Percentiles rank a stretch among this genome's conserved stretches.
phyloP scores from a whole-genome alignment of 352 stramenopile genomes.

The Albugo candida region DNA sequence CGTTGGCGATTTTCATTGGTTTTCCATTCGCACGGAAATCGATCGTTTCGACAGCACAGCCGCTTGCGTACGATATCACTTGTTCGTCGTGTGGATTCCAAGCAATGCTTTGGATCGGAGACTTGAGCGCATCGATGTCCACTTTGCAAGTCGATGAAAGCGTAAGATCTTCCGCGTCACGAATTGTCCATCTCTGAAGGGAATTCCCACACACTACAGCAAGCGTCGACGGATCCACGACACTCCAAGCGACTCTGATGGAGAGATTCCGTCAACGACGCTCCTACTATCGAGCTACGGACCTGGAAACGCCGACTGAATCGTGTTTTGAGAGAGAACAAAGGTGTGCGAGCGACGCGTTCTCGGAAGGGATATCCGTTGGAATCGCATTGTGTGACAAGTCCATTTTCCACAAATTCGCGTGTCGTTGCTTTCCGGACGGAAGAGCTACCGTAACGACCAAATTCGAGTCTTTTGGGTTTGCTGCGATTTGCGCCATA shows the following conservation, averaged over 20 bases:
- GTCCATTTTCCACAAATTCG: slow-evolving; percentile 33
- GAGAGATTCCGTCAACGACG: too few species aligned
- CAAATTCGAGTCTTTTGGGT: slow-evolving; percentile 23
- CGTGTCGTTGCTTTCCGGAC: slow-evolving; percentile 13
- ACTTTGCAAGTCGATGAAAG: slow-evolving; percentile 24
- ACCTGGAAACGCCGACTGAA: neutral
- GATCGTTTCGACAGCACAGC: slow-evolving; percentile 45
- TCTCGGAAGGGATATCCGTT: slow-evolving; percentile 13
- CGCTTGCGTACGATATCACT: slow-evolving; percentile 41
- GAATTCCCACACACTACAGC: slow-evolving; percentile 8
- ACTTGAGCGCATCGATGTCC: slow-evolving; percentile 12
- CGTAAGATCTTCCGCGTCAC: slow-evolving; percentile 1
- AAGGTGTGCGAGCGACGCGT: neutral
- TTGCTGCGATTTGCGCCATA: slow-evolving; percentile 27
- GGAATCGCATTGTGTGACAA: neutral
- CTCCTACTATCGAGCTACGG: too few species aligned
- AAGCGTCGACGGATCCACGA: slow-evolving; percentile 17
- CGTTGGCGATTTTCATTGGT: slow-evolving; percentile 25
- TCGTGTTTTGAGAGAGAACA: neutral
- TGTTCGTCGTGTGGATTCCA: slow-evolving; percentile 75
- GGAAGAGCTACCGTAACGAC: slow-evolving; percentile 30
- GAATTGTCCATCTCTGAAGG: neutral
- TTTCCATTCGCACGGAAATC: slow-evolving; percentile 28
- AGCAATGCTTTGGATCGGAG: slow-evolving; percentile 17
- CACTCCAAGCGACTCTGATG: slow-evolving; percentile 2